A percentile compares a stretch with the other conserved stretches of the same genome.
Evolutionary conservation across 1,284 basidiomycete genomes (phyloP).

Genomic region (Wallemia ichthyophaga): DNA sequence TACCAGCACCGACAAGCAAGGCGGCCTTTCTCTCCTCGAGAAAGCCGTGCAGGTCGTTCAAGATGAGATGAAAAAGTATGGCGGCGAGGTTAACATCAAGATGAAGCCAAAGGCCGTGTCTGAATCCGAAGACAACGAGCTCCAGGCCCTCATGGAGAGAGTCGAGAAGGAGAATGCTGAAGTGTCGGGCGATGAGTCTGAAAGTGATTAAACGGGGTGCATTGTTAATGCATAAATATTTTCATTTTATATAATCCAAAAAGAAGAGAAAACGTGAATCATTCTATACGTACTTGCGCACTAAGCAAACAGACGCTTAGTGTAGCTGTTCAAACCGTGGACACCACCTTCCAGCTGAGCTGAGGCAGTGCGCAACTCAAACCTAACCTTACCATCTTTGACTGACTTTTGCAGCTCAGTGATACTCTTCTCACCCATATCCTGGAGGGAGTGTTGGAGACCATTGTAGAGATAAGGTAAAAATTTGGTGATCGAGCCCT

Average conservation of each 20-base stretch:
- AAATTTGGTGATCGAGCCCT: conserved; percentile 50
- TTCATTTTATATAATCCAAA: neutral
- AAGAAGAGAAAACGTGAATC: no score
- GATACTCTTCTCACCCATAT: conserved; percentile 46
- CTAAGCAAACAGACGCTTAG: conserved; percentile 30
- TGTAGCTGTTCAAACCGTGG: conserved; percentile 50
- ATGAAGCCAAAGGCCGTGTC: conserved; percentile 98
- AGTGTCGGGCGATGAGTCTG: conserved; percentile 58
- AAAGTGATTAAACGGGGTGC: conserved; percentile 15
- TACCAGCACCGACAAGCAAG: conserved; percentile 87
- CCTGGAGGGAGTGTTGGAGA: conserved; percentile 84
- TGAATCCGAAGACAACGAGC: conserved; percentile 84
- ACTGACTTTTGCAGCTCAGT: conserved; percentile 30
- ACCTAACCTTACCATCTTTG: conserved; percentile 36
- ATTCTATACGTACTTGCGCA: no score
- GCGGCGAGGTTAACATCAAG: conserved; percentile 67
- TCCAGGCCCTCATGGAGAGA: conserved; percentile 78
- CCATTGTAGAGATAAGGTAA: conserved; percentile 75
- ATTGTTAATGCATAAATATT: conserved; percentile 1
- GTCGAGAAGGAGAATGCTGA: conserved; percentile 72
- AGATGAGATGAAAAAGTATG: conserved; percentile 46
- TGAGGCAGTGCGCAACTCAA: conserved; percentile 78
- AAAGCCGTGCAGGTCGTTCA: conserved; percentile 76
- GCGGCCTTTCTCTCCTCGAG: conserved; percentile 74
- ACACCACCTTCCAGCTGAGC: conserved; percentile 92